These are phyloP conservation scores for Chlamydomonas urium DNA, from an alignment of 139 green algal genomes.

Conservation along the genomic window DNA sequence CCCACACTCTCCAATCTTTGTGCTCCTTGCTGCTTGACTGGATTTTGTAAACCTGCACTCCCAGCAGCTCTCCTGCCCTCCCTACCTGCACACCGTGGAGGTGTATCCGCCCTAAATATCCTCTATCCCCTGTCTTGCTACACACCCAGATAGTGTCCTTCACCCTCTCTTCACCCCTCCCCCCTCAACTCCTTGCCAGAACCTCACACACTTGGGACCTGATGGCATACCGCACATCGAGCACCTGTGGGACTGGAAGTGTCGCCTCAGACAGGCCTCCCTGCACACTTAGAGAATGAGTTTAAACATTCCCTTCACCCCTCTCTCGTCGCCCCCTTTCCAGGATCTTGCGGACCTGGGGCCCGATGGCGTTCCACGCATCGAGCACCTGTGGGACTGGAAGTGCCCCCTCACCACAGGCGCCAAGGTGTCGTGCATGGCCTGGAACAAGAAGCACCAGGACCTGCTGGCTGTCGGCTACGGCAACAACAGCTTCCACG, in stretches of 20 bases:
- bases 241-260: conserved; percentile 69
- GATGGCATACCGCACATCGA: conserved; percentile 44
- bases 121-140: too few species aligned
- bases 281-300: too few species aligned
- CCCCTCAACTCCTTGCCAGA: not conserved
- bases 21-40: too few species aligned
- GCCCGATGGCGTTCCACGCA: conserved; percentile 32
- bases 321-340: too few species aligned
- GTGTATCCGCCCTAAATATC: too few species aligned
- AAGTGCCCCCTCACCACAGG: conserved; percentile 38
- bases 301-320: not conserved
- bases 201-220: conserved; percentile 17
- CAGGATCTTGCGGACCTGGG: conserved; percentile 24
- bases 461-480: conserved; percentile 80
- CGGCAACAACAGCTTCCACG: conserved; percentile 51
- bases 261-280: too few species aligned
- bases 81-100: too few species aligned
- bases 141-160: too few species aligned
- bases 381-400: conserved; percentile 68
- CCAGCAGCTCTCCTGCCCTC: too few species aligned
- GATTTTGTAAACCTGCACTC: too few species aligned
- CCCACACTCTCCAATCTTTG: too few species aligned
- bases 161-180: not conserved
- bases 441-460: conserved; percentile 58
- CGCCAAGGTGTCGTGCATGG: conserved; percentile 47